Conservation (phyloP, 331 rosid genomes). For the Rosa hybrid region DNA sequence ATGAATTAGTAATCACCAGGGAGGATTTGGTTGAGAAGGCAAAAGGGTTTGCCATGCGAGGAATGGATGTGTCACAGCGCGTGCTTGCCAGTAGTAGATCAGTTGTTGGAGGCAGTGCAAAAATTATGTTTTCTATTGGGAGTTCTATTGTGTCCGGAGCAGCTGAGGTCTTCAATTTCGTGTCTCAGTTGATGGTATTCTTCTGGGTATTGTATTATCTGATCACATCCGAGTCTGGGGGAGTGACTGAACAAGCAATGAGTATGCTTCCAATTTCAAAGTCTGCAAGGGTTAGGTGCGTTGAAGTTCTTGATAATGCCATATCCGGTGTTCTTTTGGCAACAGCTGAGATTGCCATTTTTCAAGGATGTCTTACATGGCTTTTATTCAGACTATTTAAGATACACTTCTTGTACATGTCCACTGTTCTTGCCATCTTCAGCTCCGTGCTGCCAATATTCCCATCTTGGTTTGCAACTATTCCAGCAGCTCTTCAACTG, state of each 20-base stretch:
- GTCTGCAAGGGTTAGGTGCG: slow-evolving; percentile 70
- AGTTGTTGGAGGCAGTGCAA: slow-evolving; percentile 73
- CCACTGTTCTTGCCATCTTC: slow-evolving; percentile 73
- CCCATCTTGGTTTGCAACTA: slow-evolving; percentile 76
- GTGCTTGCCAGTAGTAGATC: slow-evolving; percentile 62
- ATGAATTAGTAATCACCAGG: slow-evolving; percentile 70
- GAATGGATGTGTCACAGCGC: slow-evolving; percentile 73
- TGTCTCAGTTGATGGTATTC: slow-evolving; percentile 85
- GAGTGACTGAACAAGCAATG: slow-evolving; percentile 91
- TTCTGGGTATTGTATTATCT: slow-evolving; percentile 90
- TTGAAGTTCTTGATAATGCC: slow-evolving; percentile 88
- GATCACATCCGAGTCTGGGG: slow-evolving; percentile 89
- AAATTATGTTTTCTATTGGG: slow-evolving; percentile 58
- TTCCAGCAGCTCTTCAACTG: slow-evolving; percentile 79
- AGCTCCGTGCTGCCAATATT: slow-evolving; percentile 80
- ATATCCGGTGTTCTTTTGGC: slow-evolving; percentile 87
- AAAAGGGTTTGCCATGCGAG: slow-evolving; percentile 70
- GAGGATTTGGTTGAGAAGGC: slow-evolving; percentile 86
- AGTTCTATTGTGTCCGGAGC: slow-evolving; percentile 84
- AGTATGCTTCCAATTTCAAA: slow-evolving; percentile 75
- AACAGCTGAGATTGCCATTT: slow-evolving; percentile 82
- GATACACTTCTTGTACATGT: slow-evolving; percentile 90
- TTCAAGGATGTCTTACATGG: slow-evolving; percentile 95
- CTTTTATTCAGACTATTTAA: slow-evolving; percentile 70
- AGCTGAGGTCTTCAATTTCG: slow-evolving; percentile 83